Conservation (phyloP, 2,329 filamentous ascomycete genomes). For the Coniochaeta sp. region DNA sequence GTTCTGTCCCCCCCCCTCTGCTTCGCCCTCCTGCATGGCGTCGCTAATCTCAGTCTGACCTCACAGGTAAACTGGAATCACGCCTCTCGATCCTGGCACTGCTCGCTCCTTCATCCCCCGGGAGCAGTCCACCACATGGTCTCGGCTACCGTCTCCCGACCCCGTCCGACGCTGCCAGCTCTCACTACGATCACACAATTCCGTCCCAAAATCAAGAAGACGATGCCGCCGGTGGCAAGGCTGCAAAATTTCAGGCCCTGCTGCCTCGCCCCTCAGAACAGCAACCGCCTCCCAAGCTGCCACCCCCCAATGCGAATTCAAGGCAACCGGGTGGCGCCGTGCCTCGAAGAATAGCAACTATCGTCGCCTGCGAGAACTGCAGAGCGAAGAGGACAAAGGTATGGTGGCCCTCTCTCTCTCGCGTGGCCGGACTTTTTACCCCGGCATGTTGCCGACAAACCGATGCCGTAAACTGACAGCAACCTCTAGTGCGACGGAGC, state of each 20-base stretch:
- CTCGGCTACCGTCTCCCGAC: neutral
- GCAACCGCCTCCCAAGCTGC: neutral
- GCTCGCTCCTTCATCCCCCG: neutral
- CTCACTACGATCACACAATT: neutral
- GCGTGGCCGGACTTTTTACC: neutral
- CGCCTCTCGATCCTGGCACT: neutral
- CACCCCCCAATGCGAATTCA: neutral
- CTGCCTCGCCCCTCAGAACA: neutral
- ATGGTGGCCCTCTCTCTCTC: neutral
- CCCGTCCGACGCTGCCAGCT: neutral
- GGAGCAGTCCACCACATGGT: neutral
- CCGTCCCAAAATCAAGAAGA: neutral
- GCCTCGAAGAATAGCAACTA: neutral
- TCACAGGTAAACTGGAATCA: neutral
- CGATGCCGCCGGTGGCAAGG: neutral
- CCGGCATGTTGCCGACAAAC: neutral
- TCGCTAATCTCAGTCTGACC: neutral
- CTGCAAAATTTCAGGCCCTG: neutral
- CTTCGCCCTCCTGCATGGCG: neutral
- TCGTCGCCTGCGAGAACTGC: neutral
- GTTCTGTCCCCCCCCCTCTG: neutral
- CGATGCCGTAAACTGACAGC: neutral
- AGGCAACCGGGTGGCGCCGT: neutral
- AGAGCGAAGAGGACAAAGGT: slow-evolving; percentile 3
- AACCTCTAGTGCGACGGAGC: neutral